Base-by-base conservation (phyloP, 2,329 filamentous ascomycete genomes). In the Elsinoe necatrix region DNA sequence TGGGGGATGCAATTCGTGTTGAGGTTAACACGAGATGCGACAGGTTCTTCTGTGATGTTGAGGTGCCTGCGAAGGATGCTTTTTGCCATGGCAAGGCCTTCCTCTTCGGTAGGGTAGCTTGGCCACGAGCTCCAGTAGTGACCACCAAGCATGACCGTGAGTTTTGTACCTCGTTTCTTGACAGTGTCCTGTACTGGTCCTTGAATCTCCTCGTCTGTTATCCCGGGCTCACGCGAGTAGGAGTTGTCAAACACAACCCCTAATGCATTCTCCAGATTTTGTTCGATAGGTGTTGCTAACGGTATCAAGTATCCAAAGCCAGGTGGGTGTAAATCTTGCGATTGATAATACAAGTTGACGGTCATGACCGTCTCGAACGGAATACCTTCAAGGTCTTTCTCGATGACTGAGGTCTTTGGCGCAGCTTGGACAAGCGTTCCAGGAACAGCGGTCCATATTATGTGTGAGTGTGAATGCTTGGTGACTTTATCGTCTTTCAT, bases 281-380 rank as follows among this genome's bases (percentile, higher is more conserved):
- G 78, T 35, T 82, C 81, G 48, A 78, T 76, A 2, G 84, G 79
- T 1, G 88, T 78, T 14, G 83, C 83, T 58, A 83, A 82, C 1
- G 93, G 92, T 58, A 98, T 87, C 4, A 98, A 81, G 70, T 97
- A 97, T 61, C 93, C 93, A 67, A 97, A 95, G 16, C 91, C 93
- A 27, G 76, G 72, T 56, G 82, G 81, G 50, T 88, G 76, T 34
- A 95, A 73, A 57, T 80, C 67, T 5, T 83, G 77, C 42, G 82
- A 76, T 1, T 78, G 75, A 69, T 86, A 98, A 78, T 86, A 96
- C 48, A 98, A 77, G 72, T 95, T 96, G 60, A 98, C 86, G 1
- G 91, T 87, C 84, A 91, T 91, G 63, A 96, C 90, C 29, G 85
- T 91, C 27, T 92, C 68, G 4, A 60, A 60, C 2, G 66, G 66